Evolutionary conservation across 805 yeast species (phyloP), one percentile per base, ranked within the genome.

Genomic region (Yarrowia sp.): DNA sequence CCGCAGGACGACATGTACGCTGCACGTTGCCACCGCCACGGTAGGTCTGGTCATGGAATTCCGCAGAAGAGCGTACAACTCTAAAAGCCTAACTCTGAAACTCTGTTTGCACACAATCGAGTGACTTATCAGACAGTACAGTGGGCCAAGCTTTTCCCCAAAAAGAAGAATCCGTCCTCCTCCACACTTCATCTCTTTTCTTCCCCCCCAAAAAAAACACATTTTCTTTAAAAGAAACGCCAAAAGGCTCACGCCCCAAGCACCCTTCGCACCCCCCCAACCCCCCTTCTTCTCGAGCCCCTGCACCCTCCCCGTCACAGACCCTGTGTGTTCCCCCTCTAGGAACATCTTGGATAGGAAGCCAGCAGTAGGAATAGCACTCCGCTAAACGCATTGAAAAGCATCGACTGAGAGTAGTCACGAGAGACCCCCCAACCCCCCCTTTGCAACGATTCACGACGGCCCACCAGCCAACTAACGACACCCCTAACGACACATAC

Each of bases 1-100:
- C 58, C 58, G 58, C 58, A 51, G 58, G 43, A 51, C 43, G 43
- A 51, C 58, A 35, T 51, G 58, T 51, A 51, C 58, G 32, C 58
- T 51, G 43, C 43, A 49, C 14, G 46, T 54, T 54, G 61, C 61
- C 61, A 54, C 61, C 61, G 46, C 43, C 48, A 43, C 32, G 11
- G 58, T 51, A 51, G 24, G 30, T 24, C n/a, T 52, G 43, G 59
- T 35, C 61, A 38, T 54, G 35, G 61, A 36, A 54, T n/a, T 22
- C 46, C 46, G 61, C 61, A 54, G 61, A 54, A 54, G 54, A 54
- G 46, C 17, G 61, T 35, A 10, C n/a, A 51, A 54, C 9, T 9
- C 21, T 24, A 22, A 52, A 52, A 52, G 44, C 11, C 43, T 52
- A 52, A 52, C 24, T n/a, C 17, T 35, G 36, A 46, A 46, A 52